Evolutionary conservation across 768 basidiomycete species (phyloP), one percentile per base, ranked within the genome.

Genomic region (Boletus subcaerulescens): DNA sequence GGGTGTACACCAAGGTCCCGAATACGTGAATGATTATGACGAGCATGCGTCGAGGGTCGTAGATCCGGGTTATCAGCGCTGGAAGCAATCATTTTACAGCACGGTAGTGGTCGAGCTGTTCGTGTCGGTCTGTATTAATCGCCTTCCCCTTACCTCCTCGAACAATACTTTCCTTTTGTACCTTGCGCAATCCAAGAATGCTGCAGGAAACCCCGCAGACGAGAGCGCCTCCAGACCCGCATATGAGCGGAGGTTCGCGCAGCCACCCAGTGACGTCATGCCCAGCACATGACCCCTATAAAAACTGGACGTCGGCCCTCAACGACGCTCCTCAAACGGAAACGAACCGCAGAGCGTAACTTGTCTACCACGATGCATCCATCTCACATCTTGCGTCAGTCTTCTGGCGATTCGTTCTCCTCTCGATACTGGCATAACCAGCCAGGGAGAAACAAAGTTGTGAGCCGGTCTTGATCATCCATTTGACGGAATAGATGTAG

Each of bases 361-460:
- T 17, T 44, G 11, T 35, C 17, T 8, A 42, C 45, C 18, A 36
- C 44, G 38, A 72, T 71, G 71, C 65, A 57, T 40, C 54, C 64
- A 26, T 69, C 60, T 41, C 58, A 32, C 18, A 52, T 64, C 38
- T 49, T 36, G 48, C 62, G 53, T 24, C 69, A 71, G 40, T 62
- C 67, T 43, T 56, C 51, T 15, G 60, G 62, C 3, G 53, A 69
- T 20, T 55, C 66, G 22, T 71, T 70, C 39, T 59, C 66, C 15
- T 65, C 65, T 18, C 56, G 69, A 44, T 72, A 67, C 51, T 71
- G 70, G 70, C 64, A 70, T 48, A 71, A 66, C 42, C 70, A 72
- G 41, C 44, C 70, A 13, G 64, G 65, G 32, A 64, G 69, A 49
- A 71, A 64, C 53, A 73, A 71, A 63, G 57, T 72, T 39, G 70